Evolutionary conservation across 225 moss, liverwort and hornwort species (phyloP), one percentile per base, ranked within the genome.

Genomic region (Marchantia paleacea): DNA sequence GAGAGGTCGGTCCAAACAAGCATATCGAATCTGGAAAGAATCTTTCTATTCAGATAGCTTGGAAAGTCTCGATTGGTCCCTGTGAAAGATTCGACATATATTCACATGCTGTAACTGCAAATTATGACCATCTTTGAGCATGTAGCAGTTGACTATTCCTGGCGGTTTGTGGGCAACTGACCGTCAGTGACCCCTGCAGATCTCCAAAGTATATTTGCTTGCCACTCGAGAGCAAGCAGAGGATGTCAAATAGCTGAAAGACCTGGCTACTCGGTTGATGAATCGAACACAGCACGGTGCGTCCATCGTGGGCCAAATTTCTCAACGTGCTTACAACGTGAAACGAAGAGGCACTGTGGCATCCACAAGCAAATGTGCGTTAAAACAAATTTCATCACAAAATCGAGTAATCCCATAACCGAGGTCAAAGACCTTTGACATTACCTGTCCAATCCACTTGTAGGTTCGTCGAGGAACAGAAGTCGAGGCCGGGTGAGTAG

Each of bases 391-490:
- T 12, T 14, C 69, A 2, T 69, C 30, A 14, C 31, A 3, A 29
- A 30, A 10, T 5, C 19, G 16, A 30, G 28, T 12, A 13, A 62
- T 18, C 19, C 61, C 61, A 62, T 11, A 22, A 62, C 24, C 18
- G 63, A 7, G 25, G 20, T 63, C 63, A 25, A 24, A 6, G 63
- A 63, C 3, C 7, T 9, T 24, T 7, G 24, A 63, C 0, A n/a
- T 24, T 81, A 87, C 84, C 87, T 87, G 76, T 87, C 87, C 6
- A 87, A 69, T 19, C 87, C 87, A 62, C 82, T 84, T 3, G 87
- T 87, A 26, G 87, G 84, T 55, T 87, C 87, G 74, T 87, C 87
- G 15, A 84, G 73, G 71, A 87, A 87, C 55, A 87, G 69, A 80
- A 87, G 69, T 8, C 57, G 76, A 31, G 87, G 84, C 19, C 84